These are phyloP conservation scores for Ambrosia hybrid DNA, from an alignment of 140 eudicot genomes.

Conservation along the genomic window DNA sequence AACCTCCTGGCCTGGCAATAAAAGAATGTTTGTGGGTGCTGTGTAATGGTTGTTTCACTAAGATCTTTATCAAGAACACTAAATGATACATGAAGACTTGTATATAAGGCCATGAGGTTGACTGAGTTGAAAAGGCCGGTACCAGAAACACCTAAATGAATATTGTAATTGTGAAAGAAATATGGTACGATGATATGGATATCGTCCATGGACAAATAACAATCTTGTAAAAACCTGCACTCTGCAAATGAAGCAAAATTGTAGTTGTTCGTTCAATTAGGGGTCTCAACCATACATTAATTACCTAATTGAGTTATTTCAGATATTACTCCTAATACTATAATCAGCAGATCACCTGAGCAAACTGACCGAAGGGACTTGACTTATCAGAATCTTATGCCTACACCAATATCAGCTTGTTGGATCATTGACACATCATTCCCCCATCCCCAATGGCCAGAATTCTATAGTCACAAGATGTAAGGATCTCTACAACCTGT, in stretches of 20 bases:
- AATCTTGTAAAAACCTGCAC: constrained; percentile 84
- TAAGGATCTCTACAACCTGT: too few relatives aligned
- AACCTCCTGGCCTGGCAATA: constrained; percentile 98
- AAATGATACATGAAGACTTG: constrained; percentile 88
- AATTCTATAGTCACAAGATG: too few relatives aligned
- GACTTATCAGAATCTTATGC: too few relatives aligned
- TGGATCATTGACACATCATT: too few relatives aligned
- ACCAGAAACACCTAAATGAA: constrained; percentile 95
- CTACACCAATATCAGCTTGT: too few relatives aligned
- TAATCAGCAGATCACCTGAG: too few relatives aligned
- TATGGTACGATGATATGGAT: constrained; percentile 95
- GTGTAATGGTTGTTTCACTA: constrained; percentile 87
- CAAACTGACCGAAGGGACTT: too few relatives aligned
- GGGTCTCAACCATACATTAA: too few relatives aligned
- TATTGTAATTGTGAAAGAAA: constrained; percentile 93
- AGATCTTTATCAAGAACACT: constrained; percentile 98
- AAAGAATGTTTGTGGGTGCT: constrained; percentile 89
- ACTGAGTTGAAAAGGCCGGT: constrained; percentile 98
- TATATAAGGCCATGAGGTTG: constrained; percentile 96
- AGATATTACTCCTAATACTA: too few relatives aligned
- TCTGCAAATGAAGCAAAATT: constrained; percentile 61
- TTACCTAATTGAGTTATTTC: too few relatives aligned
- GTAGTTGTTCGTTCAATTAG: too few relatives aligned
- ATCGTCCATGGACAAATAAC: constrained; percentile 96
- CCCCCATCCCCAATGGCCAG: too few relatives aligned